Evolutionary conservation across 495 filamentous ascomycete species (phyloP).

Genomic region (Filosporella fistucella): DNA sequence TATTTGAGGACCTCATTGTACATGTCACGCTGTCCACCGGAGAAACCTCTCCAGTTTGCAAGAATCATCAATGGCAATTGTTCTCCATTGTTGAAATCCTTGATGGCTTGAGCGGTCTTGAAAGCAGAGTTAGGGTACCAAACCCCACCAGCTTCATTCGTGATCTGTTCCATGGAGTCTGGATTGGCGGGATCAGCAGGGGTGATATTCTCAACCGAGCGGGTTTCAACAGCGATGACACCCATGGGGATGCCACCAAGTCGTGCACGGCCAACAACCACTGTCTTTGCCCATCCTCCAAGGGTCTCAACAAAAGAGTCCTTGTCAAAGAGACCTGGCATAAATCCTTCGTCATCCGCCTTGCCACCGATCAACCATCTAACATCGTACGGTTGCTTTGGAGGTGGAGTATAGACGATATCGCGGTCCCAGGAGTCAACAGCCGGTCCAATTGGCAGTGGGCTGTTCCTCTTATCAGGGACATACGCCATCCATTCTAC

Average conservation of each 20-base stretch:
- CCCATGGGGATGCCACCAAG: constrained; percentile 97
- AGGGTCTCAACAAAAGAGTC: constrained; percentile 96
- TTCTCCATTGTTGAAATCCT: constrained; percentile 98
- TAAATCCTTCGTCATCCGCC: constrained; percentile 78
- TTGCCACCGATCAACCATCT: constrained; percentile 91
- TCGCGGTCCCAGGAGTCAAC: constrained; percentile 93
- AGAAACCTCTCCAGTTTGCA: constrained; percentile 99
- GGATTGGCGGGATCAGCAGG: constrained; percentile 98
- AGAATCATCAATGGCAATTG: constrained; percentile 98
- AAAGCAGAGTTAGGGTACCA: constrained; percentile 99
- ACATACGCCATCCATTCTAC: constrained; percentile 97
- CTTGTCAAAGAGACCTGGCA: constrained; percentile 89
- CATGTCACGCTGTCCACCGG: constrained; percentile 98
- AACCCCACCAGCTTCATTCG: constrained; percentile 92
- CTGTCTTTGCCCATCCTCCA: constrained; percentile 93
- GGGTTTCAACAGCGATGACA: constrained; percentile 96
- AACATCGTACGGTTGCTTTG: constrained; percentile 88
- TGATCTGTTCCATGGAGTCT: constrained; percentile 92
- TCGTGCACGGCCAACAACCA: constrained; percentile 93
- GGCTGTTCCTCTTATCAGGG: constrained; percentile 86
- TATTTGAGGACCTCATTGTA: constrained; percentile 99
- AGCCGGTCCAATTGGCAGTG: constrained; percentile 79
- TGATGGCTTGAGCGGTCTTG: constrained; percentile 98
- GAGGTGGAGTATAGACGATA: constrained; percentile 75
- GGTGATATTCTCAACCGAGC: constrained; percentile 92